These are phyloP conservation scores for Cystobasidium sp. DNA, from an alignment of 1,284 basidiomycete species.

Conservation along the genomic window DNA sequence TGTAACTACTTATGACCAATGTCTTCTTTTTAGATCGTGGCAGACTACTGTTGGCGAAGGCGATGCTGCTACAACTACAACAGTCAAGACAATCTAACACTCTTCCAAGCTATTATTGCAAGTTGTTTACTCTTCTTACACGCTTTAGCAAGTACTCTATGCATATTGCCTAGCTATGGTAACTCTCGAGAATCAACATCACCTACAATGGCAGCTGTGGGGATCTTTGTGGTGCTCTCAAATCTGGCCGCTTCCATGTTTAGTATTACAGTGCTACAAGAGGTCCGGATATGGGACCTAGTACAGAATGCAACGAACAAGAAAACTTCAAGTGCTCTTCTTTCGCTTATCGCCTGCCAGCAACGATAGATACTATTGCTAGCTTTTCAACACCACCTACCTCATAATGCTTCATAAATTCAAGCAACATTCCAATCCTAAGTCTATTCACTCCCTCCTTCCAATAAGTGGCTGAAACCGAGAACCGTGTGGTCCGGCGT, in stretches of 20 bases:
- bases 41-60: too few species aligned
- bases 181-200: neutral
- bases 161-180: conserved; percentile 3
- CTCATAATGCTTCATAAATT: too few species aligned
- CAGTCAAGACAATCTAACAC: neutral
- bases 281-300: neutral
- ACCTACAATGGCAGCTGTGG: neutral
- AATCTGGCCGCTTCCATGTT: conserved; percentile 1
- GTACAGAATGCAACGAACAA: neutral
- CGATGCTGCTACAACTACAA: too few species aligned
- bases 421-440: too few species aligned
- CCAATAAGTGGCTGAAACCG: too few species aligned
- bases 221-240: conserved; percentile 1
- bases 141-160: conserved; percentile 4
- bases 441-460: too few species aligned
- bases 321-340: neutral
- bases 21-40: too few species aligned
- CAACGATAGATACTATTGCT: neutral
- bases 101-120: neutral
- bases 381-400: neutral
- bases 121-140: neutral
- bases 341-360: neutral
- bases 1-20: too few species aligned
- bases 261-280: neutral
- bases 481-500: too few species aligned